Conservation (phyloP, 169 alveolate genomes). For the Babesia bigemina region DNA sequence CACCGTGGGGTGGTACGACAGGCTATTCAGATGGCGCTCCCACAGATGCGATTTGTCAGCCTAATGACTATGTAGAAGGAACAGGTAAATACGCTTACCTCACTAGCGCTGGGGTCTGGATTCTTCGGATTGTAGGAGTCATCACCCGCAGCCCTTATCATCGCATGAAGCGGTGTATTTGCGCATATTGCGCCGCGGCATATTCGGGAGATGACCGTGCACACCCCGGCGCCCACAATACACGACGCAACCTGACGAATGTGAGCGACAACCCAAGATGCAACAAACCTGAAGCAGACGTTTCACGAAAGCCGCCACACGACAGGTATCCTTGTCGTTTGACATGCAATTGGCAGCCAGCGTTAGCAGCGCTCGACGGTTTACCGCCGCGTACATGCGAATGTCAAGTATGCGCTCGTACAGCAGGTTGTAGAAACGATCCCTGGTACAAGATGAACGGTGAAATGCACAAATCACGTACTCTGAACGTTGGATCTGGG, state of each 20-base stretch:
- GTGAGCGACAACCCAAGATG: not conserved
- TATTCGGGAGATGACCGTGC: constrained; percentile 20
- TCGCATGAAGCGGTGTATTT: not conserved
- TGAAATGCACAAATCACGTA: not conserved
- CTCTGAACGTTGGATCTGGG: constrained; percentile 36
- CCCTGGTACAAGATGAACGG: not conserved
- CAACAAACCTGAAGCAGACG: constrained; percentile 50
- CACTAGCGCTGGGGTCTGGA: constrained; percentile 6
- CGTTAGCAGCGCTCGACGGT: constrained; percentile 6
- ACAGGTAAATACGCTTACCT: not conserved
- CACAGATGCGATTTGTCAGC: constrained; percentile 22
- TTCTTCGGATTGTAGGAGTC: not conserved
- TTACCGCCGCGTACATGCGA: constrained; percentile 50
- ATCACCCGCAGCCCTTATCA: not conserved
- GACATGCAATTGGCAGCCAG: constrained; percentile 27
- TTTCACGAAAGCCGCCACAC: constrained; percentile 32
- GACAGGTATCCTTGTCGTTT: not conserved
- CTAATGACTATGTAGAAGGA: not conserved
- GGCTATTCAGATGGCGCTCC: constrained; percentile 16
- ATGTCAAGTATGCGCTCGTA: constrained; percentile 51
- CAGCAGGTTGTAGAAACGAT: constrained; percentile 17
- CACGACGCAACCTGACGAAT: constrained; percentile 7
- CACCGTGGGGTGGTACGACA: constrained; percentile 21
- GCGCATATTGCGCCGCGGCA: constrained; percentile 37
- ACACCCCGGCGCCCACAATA: constrained; percentile 1